Base-by-base conservation (phyloP, 108 stramenopile species). In the Conticribra guillardii region DNA sequence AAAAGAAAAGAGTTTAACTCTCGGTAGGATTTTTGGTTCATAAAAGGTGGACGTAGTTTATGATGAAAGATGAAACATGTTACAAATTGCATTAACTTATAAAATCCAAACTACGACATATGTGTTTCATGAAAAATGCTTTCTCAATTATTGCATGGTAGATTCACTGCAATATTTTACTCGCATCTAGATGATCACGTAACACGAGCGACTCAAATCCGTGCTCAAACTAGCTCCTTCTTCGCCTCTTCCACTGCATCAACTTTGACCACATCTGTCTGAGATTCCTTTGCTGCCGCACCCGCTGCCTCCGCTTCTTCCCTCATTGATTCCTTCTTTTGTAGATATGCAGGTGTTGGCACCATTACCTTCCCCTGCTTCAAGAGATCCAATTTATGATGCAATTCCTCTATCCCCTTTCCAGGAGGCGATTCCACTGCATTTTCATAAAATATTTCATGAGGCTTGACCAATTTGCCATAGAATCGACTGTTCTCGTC, bases 401-500 rank as follows among this genome's bases (percentile, higher is more conserved):
- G 78, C 19, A 67, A 23, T 32, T 73, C 72, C 26, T 66, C 72
- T 30, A 66, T 31, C 15, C 72, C 72, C 28, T 54, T 73, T 22
- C 32, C 87, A n/a, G 76, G 70, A n/a, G 87, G 87, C 28, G 33
- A 16, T 30, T 50, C 37, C 2, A 85, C 72, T 3, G 51, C 46
- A 21, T 83, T 76, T 1, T 61, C 74, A 3, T 22, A 34, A 15
- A 88, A 64, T 16, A 88, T 60, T 19, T 83, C 82, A 46, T 73
- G 74, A n/a, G 79, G 55, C 22, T 37, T 56, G 22, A 78, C 55
- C 7, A 21, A 9, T 31, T 64, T 63, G 18, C 86, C 89, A 64
- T 94, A 94, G 60, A 91, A 94, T 4, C 69, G 56, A 18, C 74
- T 49, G 54, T 94, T 94, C 33, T 88, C 84, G n/a, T 82, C 79